Evolutionary conservation across 1,284 basidiomycete species (phyloP), one percentile per base, ranked within the genome.

Genomic region (Ustilago trichophora): DNA sequence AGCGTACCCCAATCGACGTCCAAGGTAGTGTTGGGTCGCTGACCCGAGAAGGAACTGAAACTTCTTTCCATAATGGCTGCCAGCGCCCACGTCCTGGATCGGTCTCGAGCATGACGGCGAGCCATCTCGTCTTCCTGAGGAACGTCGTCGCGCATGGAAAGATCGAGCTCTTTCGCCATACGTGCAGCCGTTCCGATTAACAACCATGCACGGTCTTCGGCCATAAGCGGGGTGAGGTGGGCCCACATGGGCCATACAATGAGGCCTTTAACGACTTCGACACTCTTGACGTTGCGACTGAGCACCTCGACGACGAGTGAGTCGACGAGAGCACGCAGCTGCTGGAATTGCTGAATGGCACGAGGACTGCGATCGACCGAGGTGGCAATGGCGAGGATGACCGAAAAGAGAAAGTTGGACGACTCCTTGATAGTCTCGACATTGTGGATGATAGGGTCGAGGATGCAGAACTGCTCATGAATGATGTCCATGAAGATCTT

Each of bases 211-310:
- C 65, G 57, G 27, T 68, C 65, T 22, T 68, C 65, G 16, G 65
- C 65, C 58, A 68, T 62, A 40, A 68, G 53, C 9, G 65, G 65
- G 6, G 65, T 68, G 29, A 68, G 58, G 33, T 68, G 65, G 5
- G 65, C 65, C 65, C 65, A 68, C 65, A 68, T 68, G 4, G 65
- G 65, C 65, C 65, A 68, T 9, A 68, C 44, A 16, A 68, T 57
- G 21, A 68, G 58, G 13, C 65, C 65, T 36, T 68, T 68, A 50
- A 68, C 65, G 15, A 68, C 65, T 13, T 62, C 54, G 34, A 68
- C 50, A 31, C 65, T 68, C 50, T 68, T 68, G 50, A 68, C 58
- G 54, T 68, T 68, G 46, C 65, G 65, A 27, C 58, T 68, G 37
- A 68, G 65, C 16, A 68, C 46, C 25, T 68, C 65, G 32, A 68